A percentile compares a stretch with the other conserved stretches of the same genome.
Conservation (phyloP, 495 filamentous ascomycete species). For the Chaetomium fimeti region DNA sequence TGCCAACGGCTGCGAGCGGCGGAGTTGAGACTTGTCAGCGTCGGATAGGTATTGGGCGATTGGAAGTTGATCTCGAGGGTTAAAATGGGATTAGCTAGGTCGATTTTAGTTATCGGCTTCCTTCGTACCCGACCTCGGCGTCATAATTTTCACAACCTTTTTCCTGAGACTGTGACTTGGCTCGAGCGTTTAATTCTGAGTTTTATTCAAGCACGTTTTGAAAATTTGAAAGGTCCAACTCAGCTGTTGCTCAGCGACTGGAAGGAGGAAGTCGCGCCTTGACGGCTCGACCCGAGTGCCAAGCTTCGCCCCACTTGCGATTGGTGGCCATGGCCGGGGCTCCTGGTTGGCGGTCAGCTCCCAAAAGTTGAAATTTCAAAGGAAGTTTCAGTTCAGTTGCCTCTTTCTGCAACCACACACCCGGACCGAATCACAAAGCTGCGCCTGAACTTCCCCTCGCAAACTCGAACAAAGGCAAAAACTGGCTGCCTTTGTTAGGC, state of each 20-base stretch:
- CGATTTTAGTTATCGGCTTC: no score
- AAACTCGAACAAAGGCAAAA: neutral
- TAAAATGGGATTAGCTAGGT: no score
- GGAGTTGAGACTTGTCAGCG: no score
- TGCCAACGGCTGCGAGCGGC: no score
- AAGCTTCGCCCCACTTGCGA: constrained; percentile 7
- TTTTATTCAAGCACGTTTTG: no score
- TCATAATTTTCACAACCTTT: no score
- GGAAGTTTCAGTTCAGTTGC: constrained; percentile 12
- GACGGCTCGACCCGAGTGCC: constrained; percentile 8
- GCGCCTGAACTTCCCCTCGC: neutral
- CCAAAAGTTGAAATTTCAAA: constrained; percentile 4
- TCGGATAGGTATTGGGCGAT: no score
- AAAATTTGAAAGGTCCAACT: neutral
- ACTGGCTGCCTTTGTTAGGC: neutral
- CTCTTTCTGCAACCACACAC: constrained; percentile 1
- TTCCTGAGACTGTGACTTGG: no score
- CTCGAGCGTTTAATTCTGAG: no score
- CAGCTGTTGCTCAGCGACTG: neutral
- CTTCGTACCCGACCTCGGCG: no score
- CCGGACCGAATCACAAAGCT: neutral
- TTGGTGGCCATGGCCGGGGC: neutral
- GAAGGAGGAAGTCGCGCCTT: neutral
- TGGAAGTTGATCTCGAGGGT: no score
- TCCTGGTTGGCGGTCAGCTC: neutral